Conservation (phyloP, 108 stramenopile genomes). For the Chaetoceros tenuissimus region DNA sequence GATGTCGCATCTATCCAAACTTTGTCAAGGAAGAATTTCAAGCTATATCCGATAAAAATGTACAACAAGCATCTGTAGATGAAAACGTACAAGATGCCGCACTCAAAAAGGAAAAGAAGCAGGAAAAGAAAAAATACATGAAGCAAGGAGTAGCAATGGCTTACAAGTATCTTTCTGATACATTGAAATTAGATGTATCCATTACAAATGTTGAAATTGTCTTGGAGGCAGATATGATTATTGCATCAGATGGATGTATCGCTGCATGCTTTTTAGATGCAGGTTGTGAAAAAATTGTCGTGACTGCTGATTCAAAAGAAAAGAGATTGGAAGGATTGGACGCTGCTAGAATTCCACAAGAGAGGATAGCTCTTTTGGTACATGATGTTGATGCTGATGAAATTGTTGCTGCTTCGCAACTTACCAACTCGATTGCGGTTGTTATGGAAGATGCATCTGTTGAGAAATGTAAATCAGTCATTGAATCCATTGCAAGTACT, state of each 20-base stretch:
- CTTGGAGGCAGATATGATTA: constrained; percentile 21
- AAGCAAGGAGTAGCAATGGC: constrained; percentile 69
- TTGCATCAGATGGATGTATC: constrained; percentile 61
- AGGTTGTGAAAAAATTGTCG: constrained; percentile 52
- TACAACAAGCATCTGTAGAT: constrained; percentile 23
- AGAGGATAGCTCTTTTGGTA: constrained; percentile 32
- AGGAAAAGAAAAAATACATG: constrained; percentile 66
- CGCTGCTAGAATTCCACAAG: constrained; percentile 50
- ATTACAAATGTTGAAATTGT: constrained; percentile 66
- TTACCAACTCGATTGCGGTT: background rate
- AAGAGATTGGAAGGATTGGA: constrained; percentile 39
- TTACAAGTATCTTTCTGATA: constrained; percentile 35
- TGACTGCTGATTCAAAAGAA: constrained; percentile 29
- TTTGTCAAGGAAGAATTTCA: constrained; percentile 20
- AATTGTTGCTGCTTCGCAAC: background rate
- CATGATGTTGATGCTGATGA: background rate
- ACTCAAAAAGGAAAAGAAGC: constrained; percentile 35
- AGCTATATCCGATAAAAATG: constrained; percentile 47
- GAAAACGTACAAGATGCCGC: constrained; percentile 19
- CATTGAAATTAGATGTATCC: constrained; percentile 57
- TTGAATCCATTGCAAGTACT: background rate
- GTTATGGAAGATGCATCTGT: background rate
- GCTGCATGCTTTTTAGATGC: constrained; percentile 74
- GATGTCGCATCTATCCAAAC: constrained; percentile 35
- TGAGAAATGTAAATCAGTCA: background rate